Base-by-base conservation (phyloP, 495 filamentous ascomycete genomes). In the Venustampulla echinocandica region DNA sequence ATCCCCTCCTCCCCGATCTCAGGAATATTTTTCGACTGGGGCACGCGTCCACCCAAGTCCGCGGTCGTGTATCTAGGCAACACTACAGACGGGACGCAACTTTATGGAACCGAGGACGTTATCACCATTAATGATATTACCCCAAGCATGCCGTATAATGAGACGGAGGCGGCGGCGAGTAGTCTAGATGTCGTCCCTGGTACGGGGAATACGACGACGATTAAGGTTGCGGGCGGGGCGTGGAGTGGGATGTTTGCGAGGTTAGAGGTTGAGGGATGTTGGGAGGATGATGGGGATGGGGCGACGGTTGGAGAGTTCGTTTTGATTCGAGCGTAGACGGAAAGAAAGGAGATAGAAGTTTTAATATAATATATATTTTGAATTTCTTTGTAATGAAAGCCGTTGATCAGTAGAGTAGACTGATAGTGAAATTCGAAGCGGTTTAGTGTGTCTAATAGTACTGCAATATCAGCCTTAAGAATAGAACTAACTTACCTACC, bases 291-390 rank as follows among this genome's bases (percentile, higher is more conserved):
- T 53, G 70, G 63, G 2, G 66, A 64, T 0, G 84, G 84, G 0
- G 79, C 78, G 2, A 85, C 80, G 14, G 84, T 89, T 5, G 83
- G 81, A 11, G 85, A 87, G 60, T 86, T 81, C 74, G 80, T 53
- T n/a, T 42, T 60, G 33, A 47, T 57, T 45, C 27, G n/a, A n/a
- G n/a, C n/a, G n/a, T n/a, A n/a, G n/a, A n/a, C n/a, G n/a, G n/a
- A n/a, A n/a, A n/a, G n/a, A n/a, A n/a, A n/a, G n/a, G n/a, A n/a
- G n/a, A n/a, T n/a, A n/a, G n/a, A n/a, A n/a, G n/a, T n/a, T n/a
- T n/a, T n/a, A n/a, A n/a, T n/a, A n/a, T n/a, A n/a, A n/a, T n/a
- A n/a, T n/a, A n/a, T n/a, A n/a, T n/a, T n/a, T n/a, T n/a, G n/a
- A n/a, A n/a, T n/a, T n/a, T n/a, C n/a, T n/a, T n/a, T n/a, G n/a